These are phyloP conservation scores for Annulohypoxylon maeteangense DNA, from an alignment of 495 filamentous ascomycete species.

Conservation along the genomic window DNA sequence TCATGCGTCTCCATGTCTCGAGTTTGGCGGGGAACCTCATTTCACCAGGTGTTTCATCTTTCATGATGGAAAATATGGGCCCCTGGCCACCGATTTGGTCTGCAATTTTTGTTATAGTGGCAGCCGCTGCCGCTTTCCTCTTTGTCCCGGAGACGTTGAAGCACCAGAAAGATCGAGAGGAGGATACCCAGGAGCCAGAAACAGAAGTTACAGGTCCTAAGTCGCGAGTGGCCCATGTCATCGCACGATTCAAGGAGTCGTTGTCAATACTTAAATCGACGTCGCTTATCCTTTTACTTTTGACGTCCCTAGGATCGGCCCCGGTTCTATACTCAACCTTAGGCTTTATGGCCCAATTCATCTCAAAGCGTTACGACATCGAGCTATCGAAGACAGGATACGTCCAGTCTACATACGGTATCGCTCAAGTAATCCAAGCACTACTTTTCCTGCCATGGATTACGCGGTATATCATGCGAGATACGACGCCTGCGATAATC, in stretches of 20 bases:
- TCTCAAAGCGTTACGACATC: conserved; percentile 46
- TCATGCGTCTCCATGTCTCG: conserved; percentile 44
- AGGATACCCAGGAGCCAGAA: not conserved
- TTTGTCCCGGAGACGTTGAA: conserved; percentile 61
- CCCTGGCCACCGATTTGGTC: conserved; percentile 66
- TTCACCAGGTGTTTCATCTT: conserved; percentile 61
- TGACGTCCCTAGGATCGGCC: conserved; percentile 32
- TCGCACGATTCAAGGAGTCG: conserved; percentile 38
- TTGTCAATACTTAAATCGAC: conserved; percentile 40
- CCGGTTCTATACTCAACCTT: conserved; percentile 31
- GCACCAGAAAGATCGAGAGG: conserved; percentile 12
- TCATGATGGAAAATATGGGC: conserved; percentile 61
- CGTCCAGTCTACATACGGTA: conserved; percentile 41
- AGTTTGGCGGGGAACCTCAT: conserved; percentile 55
- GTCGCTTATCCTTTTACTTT: conserved; percentile 45
- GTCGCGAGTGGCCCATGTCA: conserved; percentile 27
- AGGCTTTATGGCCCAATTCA: conserved; percentile 44
- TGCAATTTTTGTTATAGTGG: conserved; percentile 45
- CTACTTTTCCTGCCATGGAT: conserved; percentile 44
- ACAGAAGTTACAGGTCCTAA: conserved; percentile 2
- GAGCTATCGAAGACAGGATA: conserved; percentile 43
- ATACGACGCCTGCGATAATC: conserved; percentile 22
- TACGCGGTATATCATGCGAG: conserved; percentile 25
- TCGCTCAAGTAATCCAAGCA: conserved; percentile 33
- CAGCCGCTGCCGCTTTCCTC: conserved; percentile 44